Evolutionary conservation across 2,329 filamentous ascomycete species (phyloP).

Genomic region (Neobulgaria alba): DNA sequence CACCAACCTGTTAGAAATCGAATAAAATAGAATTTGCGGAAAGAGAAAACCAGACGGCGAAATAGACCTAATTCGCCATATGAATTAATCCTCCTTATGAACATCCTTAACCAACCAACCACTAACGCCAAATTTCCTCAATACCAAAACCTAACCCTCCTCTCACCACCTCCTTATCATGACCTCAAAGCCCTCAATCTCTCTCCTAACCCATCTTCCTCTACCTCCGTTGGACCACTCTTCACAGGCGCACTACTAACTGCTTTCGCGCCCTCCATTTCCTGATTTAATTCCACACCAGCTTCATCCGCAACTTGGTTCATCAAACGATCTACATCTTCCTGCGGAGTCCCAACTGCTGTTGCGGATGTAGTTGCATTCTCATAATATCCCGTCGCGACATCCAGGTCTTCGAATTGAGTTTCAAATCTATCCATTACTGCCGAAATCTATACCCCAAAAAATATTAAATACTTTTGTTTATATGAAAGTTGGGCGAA

Average conservation of each 20-base stretch:
- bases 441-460: slow-evolving; percentile 42
- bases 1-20: too few species aligned
- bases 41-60: too few species aligned
- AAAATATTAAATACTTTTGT: slow-evolving; percentile 1
- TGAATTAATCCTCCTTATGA: too few species aligned
- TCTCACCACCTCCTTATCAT: neutral
- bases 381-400: slow-evolving; percentile 53
- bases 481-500: neutral
- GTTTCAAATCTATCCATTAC: slow-evolving; percentile 60
- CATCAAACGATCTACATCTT: slow-evolving; percentile 80
- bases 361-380: slow-evolving; percentile 76
- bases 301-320: slow-evolving; percentile 82
- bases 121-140: neutral
- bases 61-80: too few species aligned
- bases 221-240: slow-evolving; percentile 64
- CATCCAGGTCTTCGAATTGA: slow-evolving; percentile 42
- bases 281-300: slow-evolving; percentile 70
- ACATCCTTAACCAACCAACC: too few species aligned
- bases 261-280: slow-evolving; percentile 51
- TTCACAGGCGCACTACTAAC: slow-evolving; percentile 50
- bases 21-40: too few species aligned
- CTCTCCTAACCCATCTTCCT: slow-evolving; percentile 65
- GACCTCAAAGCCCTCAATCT: slow-evolving; percentile 43
- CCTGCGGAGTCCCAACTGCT: slow-evolving; percentile 64
- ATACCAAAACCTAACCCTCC: neutral